Evolutionary conservation across 208 protist genomes (phyloP).

Genomic region (Trypanosoma mega): DNA sequence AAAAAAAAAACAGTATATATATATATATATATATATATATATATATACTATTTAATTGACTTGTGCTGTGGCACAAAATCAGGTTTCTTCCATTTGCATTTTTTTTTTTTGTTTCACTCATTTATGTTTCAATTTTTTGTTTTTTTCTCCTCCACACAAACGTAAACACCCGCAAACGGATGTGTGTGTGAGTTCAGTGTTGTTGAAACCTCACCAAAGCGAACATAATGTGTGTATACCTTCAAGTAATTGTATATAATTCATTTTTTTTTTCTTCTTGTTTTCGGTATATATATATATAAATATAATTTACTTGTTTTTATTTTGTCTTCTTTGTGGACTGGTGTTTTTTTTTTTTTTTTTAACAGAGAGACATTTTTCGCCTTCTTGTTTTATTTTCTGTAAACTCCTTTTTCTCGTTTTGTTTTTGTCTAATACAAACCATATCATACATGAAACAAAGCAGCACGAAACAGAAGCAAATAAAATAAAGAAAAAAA

Average conservation of each 20-base stretch:
- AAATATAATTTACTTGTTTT: constrained; percentile 3
- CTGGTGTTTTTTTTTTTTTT: constrained; percentile 16
- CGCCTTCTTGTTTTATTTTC: neutral
- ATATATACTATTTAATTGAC: too few relatives aligned
- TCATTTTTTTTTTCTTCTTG: constrained; percentile 5
- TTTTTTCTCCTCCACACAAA: too few relatives aligned
- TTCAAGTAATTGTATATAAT: neutral
- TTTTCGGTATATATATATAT: constrained; percentile 1
- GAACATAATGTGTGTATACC: neutral
- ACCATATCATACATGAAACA: constrained; percentile 10
- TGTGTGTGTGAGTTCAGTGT: neutral
- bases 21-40: too few relatives aligned
- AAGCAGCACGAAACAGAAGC: constrained; percentile 15
- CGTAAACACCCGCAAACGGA: too few relatives aligned
- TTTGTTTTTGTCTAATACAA: constrained; percentile 10
- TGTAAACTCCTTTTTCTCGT: constrained; percentile 12
- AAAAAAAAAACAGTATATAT: too few relatives aligned
- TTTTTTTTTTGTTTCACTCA: too few relatives aligned
- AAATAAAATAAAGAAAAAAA: constrained; percentile 9
- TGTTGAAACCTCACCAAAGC: neutral
- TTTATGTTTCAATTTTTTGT: too few relatives aligned
- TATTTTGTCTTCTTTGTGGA: constrained; percentile 14
- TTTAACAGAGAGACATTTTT: neutral
- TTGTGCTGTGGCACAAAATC: too few relatives aligned
- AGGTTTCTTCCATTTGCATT: too few relatives aligned